Conservation (phyloP, 2,329 filamentous ascomycete species). For the Oidium heveae region DNA sequence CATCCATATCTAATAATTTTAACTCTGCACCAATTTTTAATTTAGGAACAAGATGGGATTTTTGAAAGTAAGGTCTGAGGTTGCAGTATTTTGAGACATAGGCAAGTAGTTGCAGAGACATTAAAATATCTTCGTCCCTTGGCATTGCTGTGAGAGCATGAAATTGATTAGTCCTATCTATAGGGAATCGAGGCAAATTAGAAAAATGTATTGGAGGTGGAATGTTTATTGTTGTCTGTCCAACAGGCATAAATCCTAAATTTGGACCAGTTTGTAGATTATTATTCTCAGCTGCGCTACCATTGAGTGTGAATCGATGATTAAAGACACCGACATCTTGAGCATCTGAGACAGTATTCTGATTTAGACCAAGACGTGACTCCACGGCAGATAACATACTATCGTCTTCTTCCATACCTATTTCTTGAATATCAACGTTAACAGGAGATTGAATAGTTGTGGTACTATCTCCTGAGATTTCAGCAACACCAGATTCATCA, state of each 20-base stretch:
- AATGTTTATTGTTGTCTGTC: conserved; percentile 33
- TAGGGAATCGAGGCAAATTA: conserved; percentile 53
- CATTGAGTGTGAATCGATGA: conserved; percentile 62
- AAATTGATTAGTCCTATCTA: conserved; percentile 43
- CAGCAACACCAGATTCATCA: conserved; percentile 52
- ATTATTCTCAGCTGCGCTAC: conserved; percentile 52
- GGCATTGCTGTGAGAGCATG: conserved; percentile 78
- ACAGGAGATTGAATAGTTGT: conserved; percentile 60
- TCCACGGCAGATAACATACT: conserved; percentile 47
- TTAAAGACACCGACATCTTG: conserved; percentile 81
- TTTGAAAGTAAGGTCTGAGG: conserved; percentile 80
- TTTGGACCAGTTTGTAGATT: conserved; percentile 39
- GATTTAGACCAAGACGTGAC: conserved; percentile 49
- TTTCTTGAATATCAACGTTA: conserved; percentile 46
- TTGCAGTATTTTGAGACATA: conserved; percentile 99
- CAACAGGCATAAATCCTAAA: conserved; percentile 45
- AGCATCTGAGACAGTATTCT: conserved; percentile 47
- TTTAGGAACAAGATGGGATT: conserved; percentile 75
- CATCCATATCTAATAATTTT: conserved; percentile 49
- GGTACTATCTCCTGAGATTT: conserved; percentile 47
- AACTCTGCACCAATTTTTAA: conserved; percentile 78
- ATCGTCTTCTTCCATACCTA: conserved; percentile 49
- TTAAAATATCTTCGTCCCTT: conserved; percentile 86
- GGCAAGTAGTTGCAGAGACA: conserved; percentile 87
- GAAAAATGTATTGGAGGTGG: conserved; percentile 51